Conservation (phyloP, 148 eudicot genomes). For the Polygonum aviculare region DNA sequence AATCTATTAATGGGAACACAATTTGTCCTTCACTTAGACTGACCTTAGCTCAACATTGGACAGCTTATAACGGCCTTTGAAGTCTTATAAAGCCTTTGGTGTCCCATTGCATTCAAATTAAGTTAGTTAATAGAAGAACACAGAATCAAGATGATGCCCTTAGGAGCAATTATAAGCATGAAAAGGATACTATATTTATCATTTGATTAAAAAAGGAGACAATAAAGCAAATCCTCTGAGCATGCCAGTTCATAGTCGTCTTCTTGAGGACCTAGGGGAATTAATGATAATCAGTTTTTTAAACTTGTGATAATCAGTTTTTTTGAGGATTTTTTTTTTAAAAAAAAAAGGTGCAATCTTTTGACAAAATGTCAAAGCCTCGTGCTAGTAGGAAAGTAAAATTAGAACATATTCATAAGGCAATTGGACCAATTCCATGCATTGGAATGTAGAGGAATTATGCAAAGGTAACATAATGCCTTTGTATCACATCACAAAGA, state of each 20-base stretch:
- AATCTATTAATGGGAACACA: neutral
- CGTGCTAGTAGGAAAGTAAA: neutral
- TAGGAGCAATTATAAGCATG: neutral
- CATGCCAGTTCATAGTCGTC: conserved; percentile 7
- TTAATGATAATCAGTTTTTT: neutral
- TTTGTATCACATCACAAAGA: neutral
- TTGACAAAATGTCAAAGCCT: conserved; percentile 1
- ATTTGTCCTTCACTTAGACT: neutral
- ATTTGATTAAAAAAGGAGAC: neutral
- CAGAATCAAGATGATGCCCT: neutral
- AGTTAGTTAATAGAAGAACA: neutral
- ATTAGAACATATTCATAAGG: conserved; percentile 6
- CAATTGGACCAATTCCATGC: neutral
- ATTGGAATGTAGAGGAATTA: neutral
- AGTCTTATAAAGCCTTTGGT: neutral
- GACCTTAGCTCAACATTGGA: neutral
- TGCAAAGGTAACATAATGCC: conserved; percentile 3
- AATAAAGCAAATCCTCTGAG: neutral
- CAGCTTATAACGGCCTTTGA: conserved; percentile 4
- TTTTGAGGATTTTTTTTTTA: neutral
- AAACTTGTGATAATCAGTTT: neutral
- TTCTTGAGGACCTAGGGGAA: neutral
- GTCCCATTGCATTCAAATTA: neutral
- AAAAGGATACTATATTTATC: neutral
- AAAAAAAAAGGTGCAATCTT: neutral